Base-by-base conservation (phyloP, 2,329 filamentous ascomycete species). In the Trichoderma polysporum region DNA sequence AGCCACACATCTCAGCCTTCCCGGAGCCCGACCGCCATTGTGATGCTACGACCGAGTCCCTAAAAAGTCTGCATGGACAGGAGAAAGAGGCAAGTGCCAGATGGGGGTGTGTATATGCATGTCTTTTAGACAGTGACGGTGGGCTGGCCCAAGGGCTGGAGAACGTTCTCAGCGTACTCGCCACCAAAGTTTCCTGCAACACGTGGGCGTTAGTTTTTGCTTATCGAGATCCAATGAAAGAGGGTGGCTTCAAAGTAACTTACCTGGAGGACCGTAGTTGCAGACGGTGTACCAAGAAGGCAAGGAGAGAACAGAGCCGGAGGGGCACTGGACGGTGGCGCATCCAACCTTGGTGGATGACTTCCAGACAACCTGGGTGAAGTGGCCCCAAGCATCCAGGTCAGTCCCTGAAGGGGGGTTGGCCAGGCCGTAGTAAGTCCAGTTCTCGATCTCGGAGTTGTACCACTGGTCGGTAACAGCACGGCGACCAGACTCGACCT, bases 381-480 rank as follows among this genome's bases (percentile, higher is more conserved):
- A 80, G 74, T 82, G 80, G 66, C 92, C 92, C 85, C 86, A 93
- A 4, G 75, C 71, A 63, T 88, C 81, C 76, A 93, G 92, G 77
- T 85, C 78, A 76, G 75, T 73, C 84, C 87, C 87, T 74, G 86
- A 79, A 29, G 91, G 90, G 27, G 77, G 75, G 75, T 82, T 83
- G 67, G 78, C 75, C 71, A 82, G 66, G 70, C 88, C 90, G 74
- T 90, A 95, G 76, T 79, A 83, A 62, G 80, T 78, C 79, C 84
- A 89, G 73, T 80, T 80, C 70, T 76, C 76, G 73, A 91, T 82
- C 79, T 97, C 93, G 73, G 86, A 86, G 77, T 95, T 92, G 86
- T 97, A 97, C 92, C 95, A 97, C 80, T 90, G 84, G 76, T 94
- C 86, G 74, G 89, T 92, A 76, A 94, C 89, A 71, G 90, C 88